phyloP scores from a whole-genome alignment of 164 flowering plant genomes.

The Liriodendron chinense region DNA sequence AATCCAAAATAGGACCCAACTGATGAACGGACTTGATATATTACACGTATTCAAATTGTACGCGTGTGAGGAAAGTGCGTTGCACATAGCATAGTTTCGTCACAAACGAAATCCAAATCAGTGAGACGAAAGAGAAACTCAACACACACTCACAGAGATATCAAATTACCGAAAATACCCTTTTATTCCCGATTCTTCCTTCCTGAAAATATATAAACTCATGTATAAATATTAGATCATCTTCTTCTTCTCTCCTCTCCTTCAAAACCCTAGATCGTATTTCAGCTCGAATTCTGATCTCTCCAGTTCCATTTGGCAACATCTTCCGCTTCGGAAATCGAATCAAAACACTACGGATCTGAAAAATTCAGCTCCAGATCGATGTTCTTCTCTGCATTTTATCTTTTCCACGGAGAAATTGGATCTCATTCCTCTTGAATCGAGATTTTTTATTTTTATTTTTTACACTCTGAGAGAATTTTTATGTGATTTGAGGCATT shows the following conservation, averaged over 20 bases:
- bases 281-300: neutral
- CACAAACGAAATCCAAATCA: neutral
- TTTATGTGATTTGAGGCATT: neutral
- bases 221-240: neutral
- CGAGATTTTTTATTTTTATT: neutral
- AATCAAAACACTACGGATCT: neutral
- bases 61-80: too few species aligned
- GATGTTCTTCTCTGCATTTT: neutral
- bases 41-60: too few species aligned
- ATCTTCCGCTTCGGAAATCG: neutral
- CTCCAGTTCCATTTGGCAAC: neutral
- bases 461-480: neutral
- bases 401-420: neutral
- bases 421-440: neutral
- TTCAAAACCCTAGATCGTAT: neutral
- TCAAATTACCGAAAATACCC: conserved; percentile 1
- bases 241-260: neutral
- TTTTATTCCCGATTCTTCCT: neutral
- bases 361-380: neutral
- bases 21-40: too few species aligned
- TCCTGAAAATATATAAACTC: neutral
- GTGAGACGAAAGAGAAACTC: neutral
- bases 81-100: too few species aligned
- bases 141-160: neutral
- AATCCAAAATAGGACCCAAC: too few species aligned